Percentiles rank a stretch among this genome's conserved stretches.
Evolutionary conservation across 2,329 filamentous ascomycete genomes (phyloP).

Genomic region (Bipolaris victoriae): DNA sequence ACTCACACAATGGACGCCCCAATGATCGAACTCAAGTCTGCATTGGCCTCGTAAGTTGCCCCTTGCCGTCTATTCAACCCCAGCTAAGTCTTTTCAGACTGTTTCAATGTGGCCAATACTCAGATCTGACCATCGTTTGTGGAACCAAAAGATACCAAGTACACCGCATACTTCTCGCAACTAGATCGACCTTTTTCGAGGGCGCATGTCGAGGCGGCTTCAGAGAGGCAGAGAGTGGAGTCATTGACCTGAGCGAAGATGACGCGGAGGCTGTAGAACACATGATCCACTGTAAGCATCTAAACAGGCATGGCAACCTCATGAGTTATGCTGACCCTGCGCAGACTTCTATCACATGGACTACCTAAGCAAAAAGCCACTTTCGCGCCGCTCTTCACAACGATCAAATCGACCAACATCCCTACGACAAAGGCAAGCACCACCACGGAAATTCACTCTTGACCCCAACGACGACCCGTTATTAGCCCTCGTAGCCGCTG

Average conservation of each 20-base stretch:
- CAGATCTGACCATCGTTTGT: constrained; percentile 57
- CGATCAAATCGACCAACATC: constrained; percentile 34
- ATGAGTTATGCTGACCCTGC: constrained; percentile 24
- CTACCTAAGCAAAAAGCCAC: constrained; percentile 45
- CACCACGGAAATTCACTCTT: constrained; percentile 40
- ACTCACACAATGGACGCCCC: constrained; percentile 48
- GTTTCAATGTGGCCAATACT: constrained; percentile 51
- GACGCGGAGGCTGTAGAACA: constrained; percentile 50
- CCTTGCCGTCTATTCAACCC: constrained; percentile 4
- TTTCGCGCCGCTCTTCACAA: constrained; percentile 40
- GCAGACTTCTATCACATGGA: constrained; percentile 52
- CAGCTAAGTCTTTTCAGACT: constrained; percentile 46
- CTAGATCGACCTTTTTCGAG: constrained; percentile 56
- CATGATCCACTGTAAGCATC: constrained; percentile 50
- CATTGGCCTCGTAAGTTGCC: constrained; percentile 55
- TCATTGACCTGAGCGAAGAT: constrained; percentile 50
- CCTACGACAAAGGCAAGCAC: constrained; percentile 21
- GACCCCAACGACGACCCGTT: constrained; percentile 48
- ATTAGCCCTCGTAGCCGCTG: constrained; percentile 41
- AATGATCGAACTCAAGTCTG: constrained; percentile 54
- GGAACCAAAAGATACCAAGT: constrained; percentile 55
- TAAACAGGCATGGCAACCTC: constrained; percentile 1
- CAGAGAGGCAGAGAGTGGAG: constrained; percentile 44
- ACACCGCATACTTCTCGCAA: constrained; percentile 57
- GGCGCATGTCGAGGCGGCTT: constrained; percentile 50